A percentile compares a stretch with the other conserved stretches of the same genome.
phyloP scores from a whole-genome alignment of 768 basidiomycete genomes.

The Baorangia bicolor region DNA sequence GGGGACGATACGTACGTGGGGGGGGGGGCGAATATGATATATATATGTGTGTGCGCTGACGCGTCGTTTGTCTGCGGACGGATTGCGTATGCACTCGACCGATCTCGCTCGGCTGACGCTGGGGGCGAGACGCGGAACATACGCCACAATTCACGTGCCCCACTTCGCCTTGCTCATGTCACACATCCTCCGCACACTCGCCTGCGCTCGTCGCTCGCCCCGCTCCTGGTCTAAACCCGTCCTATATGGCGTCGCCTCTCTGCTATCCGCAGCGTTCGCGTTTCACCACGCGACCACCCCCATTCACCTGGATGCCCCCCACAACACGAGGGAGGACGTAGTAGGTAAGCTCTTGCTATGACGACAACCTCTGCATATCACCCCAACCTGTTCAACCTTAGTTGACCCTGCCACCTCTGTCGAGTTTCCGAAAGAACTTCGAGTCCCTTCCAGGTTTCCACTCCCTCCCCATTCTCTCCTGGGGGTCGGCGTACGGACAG shows the following conservation, averaged over 20 bases:
- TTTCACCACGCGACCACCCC: conserved; percentile 24
- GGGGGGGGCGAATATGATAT: background rate
- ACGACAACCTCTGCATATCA: background rate
- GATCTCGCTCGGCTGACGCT: background rate
- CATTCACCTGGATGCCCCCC: conserved; percentile 48
- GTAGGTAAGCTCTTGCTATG: conserved; percentile 16
- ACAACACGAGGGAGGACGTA: conserved; percentile 12
- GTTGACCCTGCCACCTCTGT: conserved; percentile 77
- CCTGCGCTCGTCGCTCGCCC: background rate
- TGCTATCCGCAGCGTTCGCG: conserved; percentile 29
- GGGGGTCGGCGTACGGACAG: conserved; percentile 83
- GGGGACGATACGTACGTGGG: conserved; percentile 28
- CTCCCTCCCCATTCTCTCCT: conserved; percentile 67
- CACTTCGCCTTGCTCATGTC: conserved; percentile 4
- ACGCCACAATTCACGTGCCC: conserved; percentile 15
- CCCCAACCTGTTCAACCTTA: conserved; percentile 21
- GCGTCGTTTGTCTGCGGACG: conserved; percentile 23
- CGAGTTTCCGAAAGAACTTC: conserved; percentile 65
- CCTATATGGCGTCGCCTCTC: conserved; percentile 36
- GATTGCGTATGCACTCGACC: conserved; percentile 14
- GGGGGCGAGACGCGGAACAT: background rate
- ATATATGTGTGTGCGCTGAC: conserved; percentile 27
- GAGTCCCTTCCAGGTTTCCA: conserved; percentile 60
- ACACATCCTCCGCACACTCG: background rate
- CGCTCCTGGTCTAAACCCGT: conserved; percentile 23